Percentiles rank a stretch among this genome's conserved stretches.
Evolutionary conservation across 371 early-diverging fungal species (phyloP).

Genomic region (Umbelopsis sp.): DNA sequence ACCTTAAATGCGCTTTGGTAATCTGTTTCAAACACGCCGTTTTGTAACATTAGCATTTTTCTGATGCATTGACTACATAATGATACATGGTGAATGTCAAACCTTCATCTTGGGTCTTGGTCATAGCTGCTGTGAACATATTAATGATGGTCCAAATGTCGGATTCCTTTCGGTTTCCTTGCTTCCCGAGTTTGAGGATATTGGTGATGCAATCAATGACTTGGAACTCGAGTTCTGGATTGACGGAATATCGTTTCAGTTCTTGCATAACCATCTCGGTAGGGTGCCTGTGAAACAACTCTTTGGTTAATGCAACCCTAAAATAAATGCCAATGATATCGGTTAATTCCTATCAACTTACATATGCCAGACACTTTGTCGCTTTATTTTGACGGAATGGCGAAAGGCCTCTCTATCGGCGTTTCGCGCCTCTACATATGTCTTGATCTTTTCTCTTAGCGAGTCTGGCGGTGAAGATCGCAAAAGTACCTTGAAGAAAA

Average conservation of each 20-base stretch:
- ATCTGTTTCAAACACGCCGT: slow-evolving; percentile 14
- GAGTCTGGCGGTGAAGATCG: slow-evolving; percentile 44
- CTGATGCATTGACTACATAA: not conserved
- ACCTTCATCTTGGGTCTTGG: slow-evolving; percentile 34
- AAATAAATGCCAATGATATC: not conserved
- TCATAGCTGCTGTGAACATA: slow-evolving; percentile 37
- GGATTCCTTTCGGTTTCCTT: slow-evolving; percentile 27
- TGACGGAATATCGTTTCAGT: slow-evolving; percentile 33
- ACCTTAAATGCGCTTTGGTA: slow-evolving; percentile 21
- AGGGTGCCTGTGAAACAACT: slow-evolving; percentile 33
- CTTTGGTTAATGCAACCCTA: too few species aligned
- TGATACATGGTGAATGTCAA: not conserved
- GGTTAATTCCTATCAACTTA: slow-evolving; percentile 22
- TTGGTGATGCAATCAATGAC: slow-evolving; percentile 47
- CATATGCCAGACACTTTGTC: slow-evolving; percentile 47
- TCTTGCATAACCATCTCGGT: slow-evolving; percentile 41
- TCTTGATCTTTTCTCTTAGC: slow-evolving; percentile 42
- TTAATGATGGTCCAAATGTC: slow-evolving; percentile 50
- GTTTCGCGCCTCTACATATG: slow-evolving; percentile 50
- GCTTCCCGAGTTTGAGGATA: slow-evolving; percentile 30
- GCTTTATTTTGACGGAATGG: slow-evolving; percentile 39
- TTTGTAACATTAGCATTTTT: not conserved
- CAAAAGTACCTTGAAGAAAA: slow-evolving; percentile 28
- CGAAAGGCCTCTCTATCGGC: slow-evolving; percentile 56
- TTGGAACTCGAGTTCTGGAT: slow-evolving; percentile 47